Conservation (phyloP, 805 yeast genomes). For the Candida broadrunensis region DNA sequence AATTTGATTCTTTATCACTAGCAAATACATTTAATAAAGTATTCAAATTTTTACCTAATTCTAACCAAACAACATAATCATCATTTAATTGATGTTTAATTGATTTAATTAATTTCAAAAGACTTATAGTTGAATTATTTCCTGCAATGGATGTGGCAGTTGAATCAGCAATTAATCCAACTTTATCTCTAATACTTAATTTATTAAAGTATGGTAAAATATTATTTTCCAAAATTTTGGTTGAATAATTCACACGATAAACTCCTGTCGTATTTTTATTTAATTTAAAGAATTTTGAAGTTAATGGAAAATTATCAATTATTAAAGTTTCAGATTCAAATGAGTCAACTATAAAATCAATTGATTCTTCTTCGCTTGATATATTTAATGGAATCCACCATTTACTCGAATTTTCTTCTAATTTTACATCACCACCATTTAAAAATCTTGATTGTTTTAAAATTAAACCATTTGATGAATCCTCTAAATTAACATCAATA, state of each 20-base stretch:
- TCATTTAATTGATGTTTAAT: constrained; percentile 28
- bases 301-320: constrained; percentile 19
- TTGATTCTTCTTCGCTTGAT: constrained; percentile 14
- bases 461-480: constrained; percentile 32
- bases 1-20: constrained; percentile 13
- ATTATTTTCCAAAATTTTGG: constrained; percentile 35
- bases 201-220: constrained; percentile 35
- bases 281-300: constrained; percentile 37
- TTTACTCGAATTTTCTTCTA: constrained; percentile 52
- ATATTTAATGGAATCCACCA: constrained; percentile 61
- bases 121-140: constrained; percentile 33
- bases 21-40: constrained; percentile 36
- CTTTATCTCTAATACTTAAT: constrained; percentile 46
- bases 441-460: constrained; percentile 61
- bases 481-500: constrained; percentile 41
- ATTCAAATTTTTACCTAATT: constrained; percentile 41
- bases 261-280: constrained; percentile 52
- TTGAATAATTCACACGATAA: constrained; percentile 53
- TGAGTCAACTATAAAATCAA: constrained; percentile 14
- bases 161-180: constrained; percentile 54
- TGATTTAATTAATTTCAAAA: constrained; percentile 40
- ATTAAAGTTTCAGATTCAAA: constrained; percentile 18
- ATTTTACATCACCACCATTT: constrained; percentile 56
- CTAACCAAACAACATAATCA: constrained; percentile 54
- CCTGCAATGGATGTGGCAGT: constrained; percentile 50